Percentiles rank a stretch among this genome's conserved stretches.
Evolutionary conservation across 352 stramenopile genomes (phyloP).

Genomic region (Saprolegnia parasitica): DNA sequence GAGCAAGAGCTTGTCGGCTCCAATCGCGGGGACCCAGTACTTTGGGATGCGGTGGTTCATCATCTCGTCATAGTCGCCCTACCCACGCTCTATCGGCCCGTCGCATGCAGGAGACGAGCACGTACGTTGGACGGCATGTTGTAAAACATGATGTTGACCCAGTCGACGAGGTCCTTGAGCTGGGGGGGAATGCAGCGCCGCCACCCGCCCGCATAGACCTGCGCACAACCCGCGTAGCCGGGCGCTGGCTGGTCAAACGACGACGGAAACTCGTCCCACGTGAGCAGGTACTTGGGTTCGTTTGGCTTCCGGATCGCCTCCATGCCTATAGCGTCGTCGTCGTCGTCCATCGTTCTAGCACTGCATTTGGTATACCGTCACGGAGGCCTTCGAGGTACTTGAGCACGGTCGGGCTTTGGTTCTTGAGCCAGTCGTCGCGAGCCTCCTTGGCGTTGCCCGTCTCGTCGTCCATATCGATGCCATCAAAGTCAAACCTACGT

Average conservation of each 20-base stretch:
- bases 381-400: background rate
- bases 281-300: conserved; percentile 13
- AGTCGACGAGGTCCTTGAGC: no score
- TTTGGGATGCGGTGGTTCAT: background rate
- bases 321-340: no score
- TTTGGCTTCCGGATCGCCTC: background rate
- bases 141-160: conserved; percentile 20
- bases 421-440: no score
- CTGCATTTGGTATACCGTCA: conserved; percentile 1
- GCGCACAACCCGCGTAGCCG: no score
- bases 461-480: conserved; percentile 20
- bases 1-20: background rate
- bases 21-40: background rate
- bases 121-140: background rate
- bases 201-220: no score
- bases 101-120: no score
- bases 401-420: background rate
- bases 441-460: no score
- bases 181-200: no score
- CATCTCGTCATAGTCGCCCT: background rate
- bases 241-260: no score
- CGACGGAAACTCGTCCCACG: conserved; percentile 16
- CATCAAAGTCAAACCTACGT: conserved; percentile 21
- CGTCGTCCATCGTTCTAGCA: no score
- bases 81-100: no score